These are phyloP conservation scores for Pisolithus thermaeus DNA, from an alignment of 1,284 basidiomycete species.

Conservation along the genomic window DNA sequence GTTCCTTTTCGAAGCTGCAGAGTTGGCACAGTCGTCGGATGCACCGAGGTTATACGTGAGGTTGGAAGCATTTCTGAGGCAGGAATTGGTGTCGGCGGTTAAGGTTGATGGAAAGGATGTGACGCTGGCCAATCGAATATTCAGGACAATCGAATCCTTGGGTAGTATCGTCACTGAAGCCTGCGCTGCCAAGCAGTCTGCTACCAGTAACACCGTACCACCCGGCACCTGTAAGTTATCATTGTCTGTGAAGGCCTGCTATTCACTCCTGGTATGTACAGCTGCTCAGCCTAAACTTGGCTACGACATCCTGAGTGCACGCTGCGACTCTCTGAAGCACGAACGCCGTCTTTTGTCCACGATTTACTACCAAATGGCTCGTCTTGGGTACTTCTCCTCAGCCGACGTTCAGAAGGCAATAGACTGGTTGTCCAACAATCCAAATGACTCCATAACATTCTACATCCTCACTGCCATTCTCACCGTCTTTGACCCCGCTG, in stretches of 20 bases:
- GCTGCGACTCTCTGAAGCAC: slow-evolving; percentile 65
- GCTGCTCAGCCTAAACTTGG: slow-evolving; percentile 47
- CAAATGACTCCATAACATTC: slow-evolving; percentile 61
- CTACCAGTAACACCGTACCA: slow-evolving; percentile 53
- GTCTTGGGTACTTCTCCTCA: slow-evolving; percentile 55
- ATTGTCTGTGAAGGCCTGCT: no score
- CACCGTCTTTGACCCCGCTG: slow-evolving; percentile 62
- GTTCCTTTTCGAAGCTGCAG: slow-evolving; percentile 44
- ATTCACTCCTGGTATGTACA: slow-evolving; percentile 17
- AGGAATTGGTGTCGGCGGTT: slow-evolving; percentile 43
- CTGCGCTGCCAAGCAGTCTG: slow-evolving; percentile 53
- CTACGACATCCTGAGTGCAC: slow-evolving; percentile 57
- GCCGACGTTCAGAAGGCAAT: slow-evolving; percentile 55
- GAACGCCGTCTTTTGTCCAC: slow-evolving; percentile 64
- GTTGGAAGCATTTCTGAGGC: slow-evolving; percentile 47
- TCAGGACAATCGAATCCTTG: slow-evolving; percentile 57
- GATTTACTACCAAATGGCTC: slow-evolving; percentile 56
- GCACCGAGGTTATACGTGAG: slow-evolving; percentile 41
- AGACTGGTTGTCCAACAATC: slow-evolving; percentile 60
- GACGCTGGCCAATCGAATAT: slow-evolving; percentile 49
- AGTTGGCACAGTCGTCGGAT: slow-evolving; percentile 34
- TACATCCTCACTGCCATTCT: slow-evolving; percentile 70
- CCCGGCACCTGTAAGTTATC: slow-evolving; percentile 46
- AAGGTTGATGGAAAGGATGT: slow-evolving; percentile 29
- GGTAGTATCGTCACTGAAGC: slow-evolving; percentile 48